Percentiles rank a stretch among this genome's conserved stretches.
phyloP scores from a whole-genome alignment of 176 grass and related monocot genomes.

The Ananas comosus region DNA sequence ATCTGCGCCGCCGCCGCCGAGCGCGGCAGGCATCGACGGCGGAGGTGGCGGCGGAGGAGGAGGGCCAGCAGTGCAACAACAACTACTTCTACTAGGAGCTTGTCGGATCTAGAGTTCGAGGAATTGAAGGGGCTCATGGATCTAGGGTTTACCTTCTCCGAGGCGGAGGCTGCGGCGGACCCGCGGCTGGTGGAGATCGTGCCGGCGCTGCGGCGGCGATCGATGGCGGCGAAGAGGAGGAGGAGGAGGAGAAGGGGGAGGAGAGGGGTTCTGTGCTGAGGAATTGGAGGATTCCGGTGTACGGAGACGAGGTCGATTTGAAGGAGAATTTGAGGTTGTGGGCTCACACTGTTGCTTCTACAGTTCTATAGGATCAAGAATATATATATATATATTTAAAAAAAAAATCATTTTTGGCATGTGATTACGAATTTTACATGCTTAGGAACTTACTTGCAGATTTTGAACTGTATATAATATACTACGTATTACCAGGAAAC shows the following conservation, averaged over 20 bases:
- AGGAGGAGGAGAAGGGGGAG: background rate
- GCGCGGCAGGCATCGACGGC: slow-evolving; percentile 4
- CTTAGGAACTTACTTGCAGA: no score
- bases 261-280: slow-evolving; percentile 18
- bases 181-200: slow-evolving; percentile 54
- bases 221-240: slow-evolving; percentile 15
- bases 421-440: no score
- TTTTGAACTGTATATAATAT: no score
- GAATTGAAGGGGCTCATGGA: slow-evolving; percentile 74
- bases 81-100: slow-evolving; percentile 22
- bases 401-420: background rate
- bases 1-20: background rate
- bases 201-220: slow-evolving; percentile 37
- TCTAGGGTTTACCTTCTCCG: slow-evolving; percentile 78
- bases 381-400: background rate
- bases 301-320: slow-evolving; percentile 30
- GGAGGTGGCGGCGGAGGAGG: slow-evolving; percentile 2
- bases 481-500: no score
- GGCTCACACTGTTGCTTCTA: slow-evolving; percentile 85
- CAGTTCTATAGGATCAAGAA: slow-evolving; percentile 36
- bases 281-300: slow-evolving; percentile 40
- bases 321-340: slow-evolving; percentile 75
- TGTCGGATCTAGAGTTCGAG: slow-evolving; percentile 84
- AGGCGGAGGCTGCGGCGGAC: slow-evolving; percentile 46
- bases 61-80: slow-evolving; percentile 3